Evolutionary conservation across 768 basidiomycete species (phyloP).

Genomic region (Leccinum sublutescens): DNA sequence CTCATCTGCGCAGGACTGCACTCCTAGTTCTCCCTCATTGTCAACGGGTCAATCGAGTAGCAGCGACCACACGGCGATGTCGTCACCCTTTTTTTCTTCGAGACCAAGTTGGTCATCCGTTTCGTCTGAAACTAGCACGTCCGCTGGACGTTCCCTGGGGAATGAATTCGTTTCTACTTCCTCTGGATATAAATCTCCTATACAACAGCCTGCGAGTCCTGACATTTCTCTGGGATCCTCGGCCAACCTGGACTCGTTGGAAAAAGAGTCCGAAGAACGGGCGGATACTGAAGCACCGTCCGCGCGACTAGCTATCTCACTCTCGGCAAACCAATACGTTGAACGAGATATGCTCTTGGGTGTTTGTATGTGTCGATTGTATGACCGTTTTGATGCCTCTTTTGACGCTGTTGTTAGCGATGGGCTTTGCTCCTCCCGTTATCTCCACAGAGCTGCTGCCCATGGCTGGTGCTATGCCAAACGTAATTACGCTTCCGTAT

Average conservation of each 20-base stretch:
- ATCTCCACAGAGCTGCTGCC: conserved; percentile 47
- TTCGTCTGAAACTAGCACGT: conserved; percentile 25
- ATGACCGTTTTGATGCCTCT: not conserved
- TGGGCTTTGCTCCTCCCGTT: conserved; percentile 62
- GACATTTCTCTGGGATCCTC: conserved; percentile 18
- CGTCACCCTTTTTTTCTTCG: conserved; percentile 8
- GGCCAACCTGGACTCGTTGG: conserved; percentile 13
- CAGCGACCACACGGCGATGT: conserved; percentile 15
- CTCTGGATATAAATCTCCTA: conserved; percentile 20
- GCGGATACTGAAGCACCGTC: conserved; percentile 10
- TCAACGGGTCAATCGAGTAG: conserved; percentile 16
- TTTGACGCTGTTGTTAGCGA: conserved; percentile 43
- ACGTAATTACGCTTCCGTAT: conserved; percentile 71
- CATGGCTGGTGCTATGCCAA: conserved; percentile 59
- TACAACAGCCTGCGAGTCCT: conserved; percentile 24
- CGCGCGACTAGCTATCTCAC: conserved; percentile 10
- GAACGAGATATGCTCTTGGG: conserved; percentile 57
- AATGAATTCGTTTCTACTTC: conserved; percentile 13
- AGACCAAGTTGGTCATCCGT: conserved; percentile 25
- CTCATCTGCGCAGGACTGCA: conserved; percentile 10
- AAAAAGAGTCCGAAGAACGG: conserved; percentile 21
- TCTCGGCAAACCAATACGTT: conserved; percentile 44
- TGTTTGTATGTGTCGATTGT: conserved; percentile 52
- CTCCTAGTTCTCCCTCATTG: conserved; percentile 12
- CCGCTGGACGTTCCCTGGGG: conserved; percentile 12